A percentile compares a stretch with the other conserved stretches of the same genome.
These are phyloP conservation scores for Avena atlantica DNA, from an alignment of 176 grass and related monocot species.

Conservation along the genomic window DNA sequence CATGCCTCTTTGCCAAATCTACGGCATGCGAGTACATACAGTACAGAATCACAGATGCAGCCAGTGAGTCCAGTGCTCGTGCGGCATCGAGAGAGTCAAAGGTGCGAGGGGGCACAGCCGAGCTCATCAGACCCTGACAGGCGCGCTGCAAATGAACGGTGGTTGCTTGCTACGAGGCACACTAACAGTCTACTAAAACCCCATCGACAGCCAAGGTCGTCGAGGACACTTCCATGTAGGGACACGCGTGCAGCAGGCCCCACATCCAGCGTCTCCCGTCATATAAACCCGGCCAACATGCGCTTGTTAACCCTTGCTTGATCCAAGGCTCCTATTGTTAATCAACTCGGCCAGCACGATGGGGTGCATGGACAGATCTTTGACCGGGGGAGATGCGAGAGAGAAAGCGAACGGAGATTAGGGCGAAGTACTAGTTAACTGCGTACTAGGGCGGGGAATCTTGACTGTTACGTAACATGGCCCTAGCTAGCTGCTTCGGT, in stretches of 20 bases:
- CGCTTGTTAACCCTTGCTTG: not conserved
- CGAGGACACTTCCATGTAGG: not conserved
- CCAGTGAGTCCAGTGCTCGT: not conserved
- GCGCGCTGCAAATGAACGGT: not conserved
- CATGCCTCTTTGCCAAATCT: not conserved
- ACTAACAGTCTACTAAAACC: not conserved
- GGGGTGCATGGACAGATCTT: constrained; percentile 48
- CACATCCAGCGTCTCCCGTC: not conserved
- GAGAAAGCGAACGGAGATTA: not conserved
- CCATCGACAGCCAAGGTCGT: not conserved
- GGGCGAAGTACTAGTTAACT: constrained; percentile 39
- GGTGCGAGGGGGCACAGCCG: not conserved
- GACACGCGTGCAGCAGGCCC: not conserved
- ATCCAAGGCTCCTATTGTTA: constrained; percentile 35
- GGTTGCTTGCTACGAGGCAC: not conserved
- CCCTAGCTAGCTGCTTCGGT: constrained; percentile 21
- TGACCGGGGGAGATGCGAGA: constrained; percentile 27
- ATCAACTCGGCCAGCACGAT: not conserved
- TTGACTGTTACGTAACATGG: constrained; percentile 64
- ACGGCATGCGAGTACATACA: not conserved
- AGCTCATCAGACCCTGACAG: not conserved
- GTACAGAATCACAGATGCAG: not conserved
- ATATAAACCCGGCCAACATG: not conserved
- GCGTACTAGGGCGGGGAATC: constrained; percentile 46
- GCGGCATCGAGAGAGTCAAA: constrained; percentile 39